Percentiles rank a stretch among this genome's conserved stretches.
Conservation (phyloP, 2,329 filamentous ascomycete genomes). For the Cryphonectria radicalis region DNA sequence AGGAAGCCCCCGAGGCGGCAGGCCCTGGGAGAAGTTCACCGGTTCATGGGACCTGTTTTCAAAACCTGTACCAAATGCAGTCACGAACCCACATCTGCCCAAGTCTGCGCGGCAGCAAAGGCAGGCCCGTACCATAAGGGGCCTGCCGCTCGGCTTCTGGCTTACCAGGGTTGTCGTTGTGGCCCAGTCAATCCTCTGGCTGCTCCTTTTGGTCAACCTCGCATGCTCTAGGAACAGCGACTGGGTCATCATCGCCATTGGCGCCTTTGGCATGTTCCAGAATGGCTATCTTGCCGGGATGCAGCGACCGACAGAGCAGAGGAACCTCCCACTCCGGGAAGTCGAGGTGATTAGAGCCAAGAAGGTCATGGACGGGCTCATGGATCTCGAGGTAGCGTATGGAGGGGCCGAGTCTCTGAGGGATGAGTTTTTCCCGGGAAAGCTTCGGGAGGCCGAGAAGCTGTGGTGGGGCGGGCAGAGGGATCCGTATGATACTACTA, state of each 20-base stretch:
- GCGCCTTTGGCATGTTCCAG: conserved; percentile 46
- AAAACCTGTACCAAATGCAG: not conserved
- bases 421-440: conserved; percentile 25
- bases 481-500: conserved; percentile 15
- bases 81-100: no score
- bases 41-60: not conserved
- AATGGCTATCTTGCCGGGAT: conserved; percentile 43
- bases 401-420: not conserved
- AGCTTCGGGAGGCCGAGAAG: conserved; percentile 1
- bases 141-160: conserved; percentile 26
- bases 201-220: conserved; percentile 45
- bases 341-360: conserved; percentile 17
- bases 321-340: conserved; percentile 20
- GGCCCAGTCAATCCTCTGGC: conserved; percentile 39
- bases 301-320: conserved; percentile 34
- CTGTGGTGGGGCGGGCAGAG: conserved; percentile 24
- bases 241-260: conserved; percentile 48
- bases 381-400: conserved; percentile 23
- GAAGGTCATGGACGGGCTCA: conserved; percentile 29
- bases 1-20: conserved; percentile 14
- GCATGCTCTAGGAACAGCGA: conserved; percentile 42
- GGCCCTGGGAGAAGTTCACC: conserved; percentile 25
- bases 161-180: conserved; percentile 24
- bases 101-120: not conserved
- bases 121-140: not conserved